These are phyloP conservation scores for Lophium mytilinum DNA, from an alignment of 495 filamentous ascomycete genomes.

Conservation along the genomic window DNA sequence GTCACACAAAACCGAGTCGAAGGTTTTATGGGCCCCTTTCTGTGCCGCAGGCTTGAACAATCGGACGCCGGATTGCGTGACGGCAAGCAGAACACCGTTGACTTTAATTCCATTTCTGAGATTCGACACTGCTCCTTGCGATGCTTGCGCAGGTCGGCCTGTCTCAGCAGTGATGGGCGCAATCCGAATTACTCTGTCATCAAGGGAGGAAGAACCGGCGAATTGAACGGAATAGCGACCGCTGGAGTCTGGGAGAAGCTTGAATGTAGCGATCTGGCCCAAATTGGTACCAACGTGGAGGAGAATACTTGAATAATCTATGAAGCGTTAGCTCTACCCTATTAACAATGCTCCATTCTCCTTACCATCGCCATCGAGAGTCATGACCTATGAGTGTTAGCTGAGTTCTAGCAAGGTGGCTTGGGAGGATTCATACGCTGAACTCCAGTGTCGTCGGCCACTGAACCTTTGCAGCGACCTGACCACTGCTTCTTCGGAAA, in stretches of 20 bases:
- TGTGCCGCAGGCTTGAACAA: conserved; percentile 77
- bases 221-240: conserved; percentile 66
- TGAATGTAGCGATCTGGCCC: conserved; percentile 80
- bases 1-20: conserved; percentile 74
- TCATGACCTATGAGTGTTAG: conserved; percentile 49
- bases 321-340: background rate
- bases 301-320: conserved; percentile 84
- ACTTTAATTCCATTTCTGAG: conserved; percentile 62
- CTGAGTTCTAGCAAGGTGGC: background rate
- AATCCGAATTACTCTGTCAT: conserved; percentile 66
- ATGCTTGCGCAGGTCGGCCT: conserved; percentile 67
- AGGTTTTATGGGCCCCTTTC: conserved; percentile 83
- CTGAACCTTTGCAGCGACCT: conserved; percentile 47
- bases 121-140: conserved; percentile 58
- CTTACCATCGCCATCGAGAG: conserved; percentile 72
- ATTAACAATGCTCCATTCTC: background rate
- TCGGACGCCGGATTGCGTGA: conserved; percentile 64
- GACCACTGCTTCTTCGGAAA: conserved; percentile 47
- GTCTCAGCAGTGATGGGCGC: conserved; percentile 69
- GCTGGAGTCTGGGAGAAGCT: conserved; percentile 63
- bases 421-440: conserved; percentile 39
- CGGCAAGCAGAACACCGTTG: conserved; percentile 61
- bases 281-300: conserved; percentile 84
- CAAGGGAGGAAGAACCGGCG: conserved; percentile 56
- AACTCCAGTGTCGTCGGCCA: conserved; percentile 79